These are phyloP conservation scores for Trifolium repens DNA, from an alignment of 306 rosid genomes.

Conservation along the genomic window DNA sequence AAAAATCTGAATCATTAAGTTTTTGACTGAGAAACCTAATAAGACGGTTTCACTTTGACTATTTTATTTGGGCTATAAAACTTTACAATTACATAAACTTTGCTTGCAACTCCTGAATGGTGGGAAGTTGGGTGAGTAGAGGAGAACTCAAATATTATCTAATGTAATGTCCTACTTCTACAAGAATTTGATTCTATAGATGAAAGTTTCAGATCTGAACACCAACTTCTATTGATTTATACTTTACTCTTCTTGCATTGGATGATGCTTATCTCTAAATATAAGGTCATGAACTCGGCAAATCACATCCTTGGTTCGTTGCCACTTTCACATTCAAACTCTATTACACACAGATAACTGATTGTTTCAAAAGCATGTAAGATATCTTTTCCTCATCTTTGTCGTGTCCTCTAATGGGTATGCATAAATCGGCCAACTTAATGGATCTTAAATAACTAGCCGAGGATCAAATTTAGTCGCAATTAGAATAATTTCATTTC, in stretches of 20 bases:
- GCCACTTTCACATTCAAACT: slow-evolving; percentile 4
- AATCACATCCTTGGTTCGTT: slow-evolving; percentile 2
- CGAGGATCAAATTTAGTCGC: slow-evolving; percentile 23
- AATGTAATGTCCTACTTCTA: slow-evolving; percentile 22
- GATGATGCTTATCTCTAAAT: slow-evolving; percentile 23
- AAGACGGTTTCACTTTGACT: slow-evolving; percentile 21
- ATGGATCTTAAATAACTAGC: slow-evolving; percentile 9
- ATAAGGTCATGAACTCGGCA: slow-evolving; percentile 5
- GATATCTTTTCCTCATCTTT: slow-evolving; percentile 24
- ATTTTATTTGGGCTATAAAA: background rate
- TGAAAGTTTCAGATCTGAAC: slow-evolving; percentile 20
- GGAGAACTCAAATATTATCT: slow-evolving; percentile 19
- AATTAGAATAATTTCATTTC: slow-evolving; percentile 19
- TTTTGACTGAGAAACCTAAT: slow-evolving; percentile 7
- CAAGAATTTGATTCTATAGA: slow-evolving; percentile 1
- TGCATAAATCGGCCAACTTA: background rate
- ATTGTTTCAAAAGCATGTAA: background rate
- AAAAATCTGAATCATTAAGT: slow-evolving; percentile 10
- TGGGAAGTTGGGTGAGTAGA: slow-evolving; percentile 1
- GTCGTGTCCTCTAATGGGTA: slow-evolving; percentile 1
- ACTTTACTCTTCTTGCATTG: slow-evolving; percentile 2
- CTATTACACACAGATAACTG: background rate
- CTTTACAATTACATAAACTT: slow-evolving; percentile 10
- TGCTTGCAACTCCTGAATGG: slow-evolving; percentile 3
- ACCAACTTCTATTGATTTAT: slow-evolving; percentile 1